Conservation (phyloP, 1,284 basidiomycete species). For the Irpex rosettiformis region DNA sequence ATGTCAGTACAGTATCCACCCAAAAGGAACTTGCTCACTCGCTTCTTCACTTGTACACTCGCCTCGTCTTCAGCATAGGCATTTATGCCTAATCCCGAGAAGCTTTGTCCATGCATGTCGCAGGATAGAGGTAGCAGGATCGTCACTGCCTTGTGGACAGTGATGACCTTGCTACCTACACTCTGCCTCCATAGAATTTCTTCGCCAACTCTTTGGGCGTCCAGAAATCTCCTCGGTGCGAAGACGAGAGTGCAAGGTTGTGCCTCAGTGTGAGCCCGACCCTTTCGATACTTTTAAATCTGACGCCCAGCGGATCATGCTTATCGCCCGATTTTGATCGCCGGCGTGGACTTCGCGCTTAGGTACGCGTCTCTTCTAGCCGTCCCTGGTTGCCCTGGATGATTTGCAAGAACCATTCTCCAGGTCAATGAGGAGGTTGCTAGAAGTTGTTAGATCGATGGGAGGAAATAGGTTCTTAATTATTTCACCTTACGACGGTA, state of each 20-base stretch:
- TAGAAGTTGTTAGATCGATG: too few relatives aligned
- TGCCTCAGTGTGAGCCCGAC: background rate
- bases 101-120: background rate
- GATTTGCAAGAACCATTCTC: background rate
- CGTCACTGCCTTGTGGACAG: slow-evolving; percentile 9
- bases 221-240: too few relatives aligned
- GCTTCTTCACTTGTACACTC: too few relatives aligned
- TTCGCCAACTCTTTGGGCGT: too few relatives aligned
- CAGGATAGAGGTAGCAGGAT: slow-evolving; percentile 8
- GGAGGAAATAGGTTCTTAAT: too few relatives aligned
- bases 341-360: background rate
- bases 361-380: background rate
- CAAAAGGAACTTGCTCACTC: too few relatives aligned
- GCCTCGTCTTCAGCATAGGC: background rate
- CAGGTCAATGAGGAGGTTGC: too few relatives aligned
- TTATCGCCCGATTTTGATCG: background rate
- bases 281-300: too few relatives aligned
- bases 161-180: slow-evolving; percentile 6
- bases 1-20: too few relatives aligned
- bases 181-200: background rate
- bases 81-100: background rate
- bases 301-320: background rate
- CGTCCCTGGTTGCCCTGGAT: background rate
- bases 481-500: background rate
- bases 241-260: background rate